Evolutionary conservation across 768 basidiomycete genomes (phyloP), one percentile per base, ranked within the genome.

Genomic region (Roridomyces roridus): DNA sequence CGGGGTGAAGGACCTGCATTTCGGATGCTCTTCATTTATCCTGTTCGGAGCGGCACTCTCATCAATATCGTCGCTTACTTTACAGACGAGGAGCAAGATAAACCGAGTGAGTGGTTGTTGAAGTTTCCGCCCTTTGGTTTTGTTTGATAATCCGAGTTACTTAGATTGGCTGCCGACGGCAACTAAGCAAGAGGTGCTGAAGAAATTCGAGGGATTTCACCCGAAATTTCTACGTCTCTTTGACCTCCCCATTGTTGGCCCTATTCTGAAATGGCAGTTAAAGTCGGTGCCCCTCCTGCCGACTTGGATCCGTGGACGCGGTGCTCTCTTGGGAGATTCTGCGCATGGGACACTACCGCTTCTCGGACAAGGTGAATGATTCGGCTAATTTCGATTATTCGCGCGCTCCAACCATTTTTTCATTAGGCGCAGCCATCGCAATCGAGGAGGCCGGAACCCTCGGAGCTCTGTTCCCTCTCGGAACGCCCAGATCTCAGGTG

Each of bases 311-410:
- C 43, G 51, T 5, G 56, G 51, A 1, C 55, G 51, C 5, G 34
- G 55, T 0, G 54, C 51, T 12, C 42, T 60, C 12, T 26, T 59
- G 1, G 59, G 60, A 1, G 60, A 61, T n/a, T 46, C 56, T 5
- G 64, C 67, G 7, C 69, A 70, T 39, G 69, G 58, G 0, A 70
- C 68, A 35, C 56, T 61, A 0, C 67, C 69, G 6, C 53, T 67
- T 20, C 43, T 65, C 15, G 69, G 62, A 5, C 64, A 66, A 39
- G 67, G 68, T 34, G 31, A 14, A 31, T 31, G n/a, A n/a, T 31
- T 31, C 7, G 7, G 15, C 10, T 3, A 34, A 34, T 15, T 11
- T 8, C 15, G 31, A 10, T 34, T 15, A 34, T 34, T 15, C 31
- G 31, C 11, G 15, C 31, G 31, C 15, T 34, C 15, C 31, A 34